Evolutionary conservation across 2,329 filamentous ascomycete species (phyloP).

Genomic region (Pseudogymnoascus sp.): DNA sequence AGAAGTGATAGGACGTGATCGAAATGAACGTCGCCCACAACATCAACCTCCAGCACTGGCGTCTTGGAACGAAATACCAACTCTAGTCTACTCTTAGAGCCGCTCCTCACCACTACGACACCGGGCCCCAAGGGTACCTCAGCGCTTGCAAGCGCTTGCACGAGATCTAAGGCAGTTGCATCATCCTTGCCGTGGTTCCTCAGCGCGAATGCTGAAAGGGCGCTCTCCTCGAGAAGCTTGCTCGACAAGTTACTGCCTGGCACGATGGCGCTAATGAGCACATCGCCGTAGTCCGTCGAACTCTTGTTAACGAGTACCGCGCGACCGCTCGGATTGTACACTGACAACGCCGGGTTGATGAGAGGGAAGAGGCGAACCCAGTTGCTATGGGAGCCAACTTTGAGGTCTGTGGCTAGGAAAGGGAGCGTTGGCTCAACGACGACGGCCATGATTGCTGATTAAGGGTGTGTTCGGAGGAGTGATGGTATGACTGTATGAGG

Average conservation of each 20-base stretch:
- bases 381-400: slow-evolving; percentile 17
- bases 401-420: slow-evolving; percentile 16
- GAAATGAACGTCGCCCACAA: slow-evolving; percentile 16
- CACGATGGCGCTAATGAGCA: slow-evolving; percentile 17
- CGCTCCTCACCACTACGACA: slow-evolving; percentile 15
- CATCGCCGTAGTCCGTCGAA: slow-evolving; percentile 12
- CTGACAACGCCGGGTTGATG: slow-evolving; percentile 18
- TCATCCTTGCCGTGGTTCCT: slow-evolving; percentile 8
- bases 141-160: slow-evolving; percentile 13
- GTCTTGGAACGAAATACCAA: neutral
- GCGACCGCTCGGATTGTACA: slow-evolving; percentile 12
- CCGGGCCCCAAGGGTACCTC: slow-evolving; percentile 16
- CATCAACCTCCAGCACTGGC: slow-evolving; percentile 12
- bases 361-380: slow-evolving; percentile 22
- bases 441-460: slow-evolving; percentile 17
- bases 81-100: slow-evolving; percentile 11
- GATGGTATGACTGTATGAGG: neutral
- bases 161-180: slow-evolving; percentile 13
- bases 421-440: slow-evolving; percentile 21
- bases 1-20: slow-evolving; percentile 15
- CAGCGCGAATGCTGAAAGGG: slow-evolving; percentile 16
- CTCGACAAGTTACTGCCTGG: slow-evolving; percentile 18
- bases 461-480: neutral
- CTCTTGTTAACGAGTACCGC: slow-evolving; percentile 17
- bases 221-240: slow-evolving; percentile 18